Conservation (phyloP, 306 rosid genomes). For the Lithocarpus polystachyus region DNA sequence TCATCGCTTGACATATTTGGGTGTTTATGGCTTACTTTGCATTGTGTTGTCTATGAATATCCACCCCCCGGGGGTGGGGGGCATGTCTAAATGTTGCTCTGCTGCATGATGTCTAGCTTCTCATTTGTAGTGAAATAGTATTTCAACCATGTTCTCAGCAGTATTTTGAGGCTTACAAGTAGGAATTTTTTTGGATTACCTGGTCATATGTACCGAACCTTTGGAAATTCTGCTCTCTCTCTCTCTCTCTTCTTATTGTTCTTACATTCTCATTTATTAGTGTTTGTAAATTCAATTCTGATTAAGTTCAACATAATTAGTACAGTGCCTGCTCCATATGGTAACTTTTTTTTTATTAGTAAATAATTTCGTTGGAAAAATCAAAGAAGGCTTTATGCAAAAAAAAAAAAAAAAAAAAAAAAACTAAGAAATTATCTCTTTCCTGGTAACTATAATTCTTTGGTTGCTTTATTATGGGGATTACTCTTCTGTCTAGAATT, state of each 20-base stretch:
- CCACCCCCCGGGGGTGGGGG: too few species aligned
- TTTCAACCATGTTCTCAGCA: neutral
- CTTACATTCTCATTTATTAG: neutral
- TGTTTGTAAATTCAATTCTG: neutral
- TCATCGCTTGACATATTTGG: neutral
- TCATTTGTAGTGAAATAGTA: neutral
- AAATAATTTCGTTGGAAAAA: too few species aligned
- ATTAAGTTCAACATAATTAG: conserved; percentile 14
- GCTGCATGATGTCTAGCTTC: neutral
- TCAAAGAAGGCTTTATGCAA: too few species aligned
- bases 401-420: too few species aligned
- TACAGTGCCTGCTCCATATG: neutral
- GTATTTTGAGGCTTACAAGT: neutral
- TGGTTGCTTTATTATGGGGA: conserved; percentile 1
- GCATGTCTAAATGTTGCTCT: neutral
- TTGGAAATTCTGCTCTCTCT: neutral
- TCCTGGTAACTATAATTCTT: neutral
- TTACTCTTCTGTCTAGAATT: conserved; percentile 18
- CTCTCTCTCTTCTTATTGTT: neutral
- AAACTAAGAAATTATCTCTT: neutral
- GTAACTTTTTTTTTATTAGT: neutral
- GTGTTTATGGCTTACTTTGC: neutral
- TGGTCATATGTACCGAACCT: neutral
- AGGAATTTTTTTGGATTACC: neutral
- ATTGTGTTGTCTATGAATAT: neutral